Conservation (phyloP, 2,329 filamentous ascomycete genomes). For the Claviceps purpurea region DNA sequence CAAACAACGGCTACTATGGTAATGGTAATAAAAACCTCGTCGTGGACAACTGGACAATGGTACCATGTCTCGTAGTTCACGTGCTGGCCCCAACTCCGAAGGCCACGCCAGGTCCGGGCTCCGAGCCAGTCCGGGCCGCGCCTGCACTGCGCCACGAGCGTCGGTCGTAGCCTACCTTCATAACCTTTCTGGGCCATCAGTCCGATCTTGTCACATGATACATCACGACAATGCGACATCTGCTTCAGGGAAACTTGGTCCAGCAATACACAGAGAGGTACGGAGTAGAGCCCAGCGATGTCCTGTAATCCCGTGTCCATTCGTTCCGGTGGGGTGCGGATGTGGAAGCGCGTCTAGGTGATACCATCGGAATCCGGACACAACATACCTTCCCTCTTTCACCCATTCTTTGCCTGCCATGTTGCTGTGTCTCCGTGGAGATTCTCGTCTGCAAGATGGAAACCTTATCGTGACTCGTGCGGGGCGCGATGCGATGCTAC, state of each 20-base stretch:
- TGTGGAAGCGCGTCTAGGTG: background rate
- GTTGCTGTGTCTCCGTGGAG: background rate
- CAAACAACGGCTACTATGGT: too few relatives aligned
- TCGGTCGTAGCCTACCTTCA: too few relatives aligned
- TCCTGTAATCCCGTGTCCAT: background rate
- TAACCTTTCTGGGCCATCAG: too few relatives aligned
- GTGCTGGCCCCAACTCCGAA: background rate
- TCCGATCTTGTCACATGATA: too few relatives aligned
- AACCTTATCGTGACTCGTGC: background rate
- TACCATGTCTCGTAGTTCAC: too few relatives aligned
- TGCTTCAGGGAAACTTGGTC: too few relatives aligned
- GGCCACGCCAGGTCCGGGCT: background rate
- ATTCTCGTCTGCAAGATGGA: background rate
- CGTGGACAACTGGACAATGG: too few relatives aligned
- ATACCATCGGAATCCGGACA: background rate
- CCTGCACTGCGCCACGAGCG: background rate
- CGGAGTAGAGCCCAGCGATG: background rate
- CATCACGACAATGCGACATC: too few relatives aligned
- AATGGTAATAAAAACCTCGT: too few relatives aligned
- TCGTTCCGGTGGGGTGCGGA: background rate
- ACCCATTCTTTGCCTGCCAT: too few relatives aligned
- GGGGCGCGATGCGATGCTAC: background rate
- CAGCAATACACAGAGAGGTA: too few relatives aligned
- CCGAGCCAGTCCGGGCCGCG: background rate
- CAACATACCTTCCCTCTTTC: background rate